Conservation (phyloP, 768 basidiomycete genomes). For the Termitomyces sp. region DNA sequence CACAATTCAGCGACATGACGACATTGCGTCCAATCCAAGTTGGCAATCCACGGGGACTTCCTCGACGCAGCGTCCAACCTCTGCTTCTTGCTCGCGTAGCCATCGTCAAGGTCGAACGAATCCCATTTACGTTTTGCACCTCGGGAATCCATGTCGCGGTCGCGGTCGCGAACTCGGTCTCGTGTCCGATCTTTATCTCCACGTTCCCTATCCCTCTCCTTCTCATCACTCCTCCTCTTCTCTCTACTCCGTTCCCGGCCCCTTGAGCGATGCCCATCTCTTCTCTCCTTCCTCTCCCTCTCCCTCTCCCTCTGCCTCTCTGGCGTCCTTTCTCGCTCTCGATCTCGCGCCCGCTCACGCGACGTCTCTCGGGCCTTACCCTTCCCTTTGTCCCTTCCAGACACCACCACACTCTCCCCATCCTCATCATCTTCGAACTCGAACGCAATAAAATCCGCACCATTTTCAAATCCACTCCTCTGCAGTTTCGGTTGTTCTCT, state of each 20-base stretch:
- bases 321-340: conserved; percentile 37
- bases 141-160: conserved; percentile 10
- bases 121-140: conserved; percentile 36
- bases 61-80: conserved; percentile 45
- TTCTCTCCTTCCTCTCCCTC: conserved; percentile 16
- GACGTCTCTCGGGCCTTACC: conserved; percentile 8
- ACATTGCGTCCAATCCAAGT: conserved; percentile 69
- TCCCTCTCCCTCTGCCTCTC: conserved; percentile 13
- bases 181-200: not conserved
- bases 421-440: conserved; percentile 9
- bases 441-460: conserved; percentile 25
- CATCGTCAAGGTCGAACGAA: conserved; percentile 38
- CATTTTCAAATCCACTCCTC: conserved; percentile 19
- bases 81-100: conserved; percentile 48
- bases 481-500: not conserved
- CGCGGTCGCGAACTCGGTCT: conserved; percentile 13
- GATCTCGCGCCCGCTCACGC: conserved; percentile 18
- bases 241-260: conserved; percentile 5
- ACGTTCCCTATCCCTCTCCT: not conserved
- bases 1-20: conserved; percentile 82
- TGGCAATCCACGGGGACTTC: conserved; percentile 64
- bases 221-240: conserved; percentile 6
- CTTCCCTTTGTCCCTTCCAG: conserved; percentile 10
- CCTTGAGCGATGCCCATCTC: not conserved
- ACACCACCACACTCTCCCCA: not conserved